Conservation (phyloP, 805 yeast species). For the Kluyveromyces starmeri region DNA sequence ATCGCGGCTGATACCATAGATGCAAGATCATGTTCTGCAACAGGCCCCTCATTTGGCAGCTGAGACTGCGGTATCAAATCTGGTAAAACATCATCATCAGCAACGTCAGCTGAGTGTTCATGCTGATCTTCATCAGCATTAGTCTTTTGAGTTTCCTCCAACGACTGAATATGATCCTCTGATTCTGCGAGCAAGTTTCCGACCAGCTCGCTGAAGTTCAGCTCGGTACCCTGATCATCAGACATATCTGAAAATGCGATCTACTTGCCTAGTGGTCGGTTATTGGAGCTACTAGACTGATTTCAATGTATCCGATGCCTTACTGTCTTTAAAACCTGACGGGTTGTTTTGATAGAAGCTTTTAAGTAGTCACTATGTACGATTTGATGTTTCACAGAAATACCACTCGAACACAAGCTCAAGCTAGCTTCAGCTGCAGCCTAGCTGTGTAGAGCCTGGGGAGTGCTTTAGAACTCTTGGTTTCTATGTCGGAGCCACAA, state of each 20-base stretch:
- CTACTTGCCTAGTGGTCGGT: no score
- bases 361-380: background rate
- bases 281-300: no score
- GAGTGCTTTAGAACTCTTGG: no score
- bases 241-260: no score
- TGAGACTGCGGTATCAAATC: conserved; percentile 17
- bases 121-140: conserved; percentile 4
- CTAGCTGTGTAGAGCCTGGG: no score
- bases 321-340: no score
- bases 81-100: conserved; percentile 9
- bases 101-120: conserved; percentile 1
- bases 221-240: conserved; percentile 20
- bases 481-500: no score
- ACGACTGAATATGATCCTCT: conserved; percentile 9
- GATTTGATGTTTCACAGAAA: background rate
- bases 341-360: background rate
- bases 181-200: conserved; percentile 26
- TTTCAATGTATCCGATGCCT: no score
- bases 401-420: background rate
- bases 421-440: no score
- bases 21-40: conserved; percentile 29
- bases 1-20: conserved; percentile 35
- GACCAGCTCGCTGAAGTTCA: conserved; percentile 27
- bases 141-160: conserved; percentile 1
- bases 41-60: conserved; percentile 5